Evolutionary conservation across 2,329 filamentous ascomycete species (phyloP).

Genomic region (Colletotrichum sp.): DNA sequence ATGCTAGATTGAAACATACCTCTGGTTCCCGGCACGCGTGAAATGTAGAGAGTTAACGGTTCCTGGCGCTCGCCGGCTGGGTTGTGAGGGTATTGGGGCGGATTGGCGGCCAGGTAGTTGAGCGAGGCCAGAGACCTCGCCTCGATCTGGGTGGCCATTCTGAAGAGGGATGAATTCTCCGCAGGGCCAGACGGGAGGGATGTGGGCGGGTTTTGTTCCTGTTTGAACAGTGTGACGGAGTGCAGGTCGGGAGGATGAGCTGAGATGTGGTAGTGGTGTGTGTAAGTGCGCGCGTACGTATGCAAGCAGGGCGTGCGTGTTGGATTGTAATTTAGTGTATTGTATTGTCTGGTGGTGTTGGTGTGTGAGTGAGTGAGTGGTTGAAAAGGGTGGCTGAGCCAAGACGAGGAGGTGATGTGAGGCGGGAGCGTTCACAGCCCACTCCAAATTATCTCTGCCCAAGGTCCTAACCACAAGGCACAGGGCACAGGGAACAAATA

Average conservation of each 20-base stretch:
- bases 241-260: background rate
- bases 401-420: constrained; percentile 1
- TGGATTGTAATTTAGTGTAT: background rate
- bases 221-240: background rate
- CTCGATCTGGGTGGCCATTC: constrained; percentile 61
- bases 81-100: constrained; percentile 83
- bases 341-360: background rate
- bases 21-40: constrained; percentile 88
- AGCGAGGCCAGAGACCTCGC: constrained; percentile 83
- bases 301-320: background rate
- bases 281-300: background rate
- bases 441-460: background rate
- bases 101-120: constrained; percentile 82
- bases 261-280: background rate
- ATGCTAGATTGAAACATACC: constrained; percentile 52
- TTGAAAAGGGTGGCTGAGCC: constrained; percentile 16
- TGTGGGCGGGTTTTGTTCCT: background rate
- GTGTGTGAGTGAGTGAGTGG: background rate
- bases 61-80: constrained; percentile 72
- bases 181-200: background rate
- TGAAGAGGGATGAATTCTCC: background rate
- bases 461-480: background rate
- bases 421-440: constrained; percentile 15
- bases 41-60: constrained; percentile 86
- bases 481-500: background rate